phyloP scores from a whole-genome alignment of 768 basidiomycete genomes.

The Sporobolomyces pararoseus region DNA sequence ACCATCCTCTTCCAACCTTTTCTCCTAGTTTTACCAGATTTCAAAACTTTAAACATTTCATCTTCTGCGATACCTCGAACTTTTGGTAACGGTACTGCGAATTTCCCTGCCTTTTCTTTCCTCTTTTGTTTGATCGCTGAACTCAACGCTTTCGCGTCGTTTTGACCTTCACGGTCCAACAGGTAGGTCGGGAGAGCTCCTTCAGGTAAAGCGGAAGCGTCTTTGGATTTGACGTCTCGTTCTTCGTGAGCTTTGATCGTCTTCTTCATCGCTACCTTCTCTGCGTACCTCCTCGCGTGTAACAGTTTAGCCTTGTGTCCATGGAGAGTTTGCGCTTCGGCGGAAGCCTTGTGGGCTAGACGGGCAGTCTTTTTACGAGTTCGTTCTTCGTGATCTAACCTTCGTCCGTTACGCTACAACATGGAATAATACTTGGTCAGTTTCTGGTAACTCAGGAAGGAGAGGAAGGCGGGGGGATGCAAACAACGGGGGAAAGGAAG shows the following conservation, averaged over 20 bases:
- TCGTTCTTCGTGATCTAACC: constrained; percentile 91
- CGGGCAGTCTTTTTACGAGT: constrained; percentile 60
- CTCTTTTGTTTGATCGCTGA: constrained; percentile 96
- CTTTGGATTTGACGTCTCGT: constrained; percentile 91
- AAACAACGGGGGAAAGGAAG: no score
- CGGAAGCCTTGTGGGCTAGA: constrained; percentile 60
- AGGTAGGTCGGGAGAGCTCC: constrained; percentile 92
- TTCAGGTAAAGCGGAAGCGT: constrained; percentile 70
- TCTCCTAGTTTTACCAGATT: constrained; percentile 91
- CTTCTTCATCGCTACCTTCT: constrained; percentile 98
- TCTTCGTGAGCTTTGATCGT: constrained; percentile 99
- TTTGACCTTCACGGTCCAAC: constrained; percentile 95
- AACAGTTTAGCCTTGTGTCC: constrained; percentile 97
- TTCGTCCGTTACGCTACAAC: constrained; percentile 72
- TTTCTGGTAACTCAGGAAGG: neutral
- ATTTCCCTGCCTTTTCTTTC: constrained; percentile 98
- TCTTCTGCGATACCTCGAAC: constrained; percentile 98
- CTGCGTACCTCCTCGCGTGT: constrained; percentile 89
- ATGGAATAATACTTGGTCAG: neutral
- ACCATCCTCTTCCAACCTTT: constrained; percentile 98
- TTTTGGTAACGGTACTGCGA: constrained; percentile 91
- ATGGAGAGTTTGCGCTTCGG: constrained; percentile 84
- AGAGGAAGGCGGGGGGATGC: neutral
- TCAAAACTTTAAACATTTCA: constrained; percentile 99
- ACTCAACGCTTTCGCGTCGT: constrained; percentile 92